A percentile compares a stretch with the other conserved stretches of the same genome.
Conservation (phyloP, 257 asterid species). For the Solanum infundibuliforme region DNA sequence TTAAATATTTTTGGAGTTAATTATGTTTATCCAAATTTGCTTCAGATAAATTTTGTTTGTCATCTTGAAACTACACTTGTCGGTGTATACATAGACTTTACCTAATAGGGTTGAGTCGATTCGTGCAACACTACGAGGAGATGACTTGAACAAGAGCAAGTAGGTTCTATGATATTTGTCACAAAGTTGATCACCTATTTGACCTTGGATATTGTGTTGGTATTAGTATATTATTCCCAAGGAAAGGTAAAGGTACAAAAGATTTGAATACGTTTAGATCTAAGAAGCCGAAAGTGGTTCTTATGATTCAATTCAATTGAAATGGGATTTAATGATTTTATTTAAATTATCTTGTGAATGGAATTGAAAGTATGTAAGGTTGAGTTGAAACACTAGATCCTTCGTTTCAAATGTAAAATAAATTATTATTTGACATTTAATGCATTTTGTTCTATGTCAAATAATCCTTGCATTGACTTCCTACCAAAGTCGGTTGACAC, state of each 20-base stretch:
- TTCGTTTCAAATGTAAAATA: not conserved
- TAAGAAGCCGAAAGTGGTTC: not conserved
- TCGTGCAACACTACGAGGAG: not conserved
- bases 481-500: not conserved
- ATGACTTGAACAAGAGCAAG: not conserved
- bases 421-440: not conserved
- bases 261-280: not conserved
- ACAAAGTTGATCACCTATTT: not conserved
- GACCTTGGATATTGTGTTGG: not conserved
- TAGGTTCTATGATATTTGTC: not conserved
- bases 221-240: not conserved
- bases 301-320: not conserved
- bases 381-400: not conserved
- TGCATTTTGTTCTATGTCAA: not conserved
- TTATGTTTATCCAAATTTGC: not conserved
- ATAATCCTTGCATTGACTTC: not conserved
- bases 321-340: not conserved
- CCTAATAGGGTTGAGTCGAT: not conserved
- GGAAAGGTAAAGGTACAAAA: not conserved
- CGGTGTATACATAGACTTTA: not conserved
- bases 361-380: not conserved
- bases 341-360: not conserved
- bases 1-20: not conserved
- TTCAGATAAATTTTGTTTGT: not conserved
- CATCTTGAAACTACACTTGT: not conserved